These are phyloP conservation scores for Aspergillus tanneri DNA, from an alignment of 2,329 filamentous ascomycete species.

Conservation along the genomic window DNA sequence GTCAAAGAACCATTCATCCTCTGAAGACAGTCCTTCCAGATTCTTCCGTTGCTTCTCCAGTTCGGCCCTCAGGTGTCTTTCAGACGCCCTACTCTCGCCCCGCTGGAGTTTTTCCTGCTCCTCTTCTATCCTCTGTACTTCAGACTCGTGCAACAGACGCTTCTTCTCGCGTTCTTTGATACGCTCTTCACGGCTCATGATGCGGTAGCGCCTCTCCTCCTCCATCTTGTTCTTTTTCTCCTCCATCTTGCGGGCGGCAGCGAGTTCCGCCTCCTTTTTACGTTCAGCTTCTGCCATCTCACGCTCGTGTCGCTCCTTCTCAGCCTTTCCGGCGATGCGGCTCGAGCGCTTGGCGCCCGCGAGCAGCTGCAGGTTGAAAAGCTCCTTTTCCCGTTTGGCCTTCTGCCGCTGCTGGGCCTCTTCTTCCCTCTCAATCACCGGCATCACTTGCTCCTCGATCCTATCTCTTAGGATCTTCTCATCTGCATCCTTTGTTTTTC, in stretches of 20 bases:
- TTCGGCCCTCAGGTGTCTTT: slow-evolving; percentile 76
- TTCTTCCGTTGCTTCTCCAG: slow-evolving; percentile 78
- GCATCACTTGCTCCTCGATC: slow-evolving; percentile 75
- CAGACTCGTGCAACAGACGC: slow-evolving; percentile 79
- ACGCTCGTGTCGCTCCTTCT: slow-evolving; percentile 73
- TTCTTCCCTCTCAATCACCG: slow-evolving; percentile 75
- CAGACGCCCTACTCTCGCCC: slow-evolving; percentile 65
- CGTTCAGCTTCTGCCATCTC: slow-evolving; percentile 68
- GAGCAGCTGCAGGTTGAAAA: slow-evolving; percentile 78
- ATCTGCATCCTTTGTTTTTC: slow-evolving; percentile 76
- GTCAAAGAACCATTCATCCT: slow-evolving; percentile 91
- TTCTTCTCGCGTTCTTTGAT: slow-evolving; percentile 82
- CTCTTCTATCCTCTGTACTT: slow-evolving; percentile 75
- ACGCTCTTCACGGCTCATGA: slow-evolving; percentile 81
- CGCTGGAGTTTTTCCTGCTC: slow-evolving; percentile 63
- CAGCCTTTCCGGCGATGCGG: slow-evolving; percentile 76
- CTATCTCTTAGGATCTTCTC: slow-evolving; percentile 74
- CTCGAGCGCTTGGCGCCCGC: slow-evolving; percentile 94
- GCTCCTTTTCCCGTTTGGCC: slow-evolving; percentile 74
- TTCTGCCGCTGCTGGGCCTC: slow-evolving; percentile 68
- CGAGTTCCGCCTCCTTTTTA: slow-evolving; percentile 64
- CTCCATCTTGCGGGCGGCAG: slow-evolving; percentile 59
- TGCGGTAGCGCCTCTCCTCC: slow-evolving; percentile 72
- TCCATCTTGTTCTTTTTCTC: slow-evolving; percentile 64
- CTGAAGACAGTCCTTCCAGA: slow-evolving; percentile 69